These are phyloP conservation scores for Nicotiana knightiana DNA, from an alignment of 257 asterid species.

Conservation along the genomic window DNA sequence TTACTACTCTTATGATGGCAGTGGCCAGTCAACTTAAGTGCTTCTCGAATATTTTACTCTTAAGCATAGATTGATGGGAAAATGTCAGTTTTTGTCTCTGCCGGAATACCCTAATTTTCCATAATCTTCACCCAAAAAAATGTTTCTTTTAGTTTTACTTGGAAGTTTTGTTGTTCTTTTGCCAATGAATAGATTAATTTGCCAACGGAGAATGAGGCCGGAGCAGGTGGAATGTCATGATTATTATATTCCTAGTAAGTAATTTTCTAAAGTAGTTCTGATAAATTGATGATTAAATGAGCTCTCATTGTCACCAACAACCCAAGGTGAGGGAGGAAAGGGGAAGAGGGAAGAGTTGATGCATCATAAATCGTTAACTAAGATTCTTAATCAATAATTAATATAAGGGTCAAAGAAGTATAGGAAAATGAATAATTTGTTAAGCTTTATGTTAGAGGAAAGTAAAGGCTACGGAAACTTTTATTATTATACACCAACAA, in stretches of 20 bases:
- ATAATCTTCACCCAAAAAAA: not conserved
- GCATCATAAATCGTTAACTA: conserved; percentile 33
- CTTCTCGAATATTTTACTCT: not conserved
- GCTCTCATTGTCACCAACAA: not conserved
- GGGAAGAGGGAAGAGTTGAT: not conserved
- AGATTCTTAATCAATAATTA: conserved; percentile 30
- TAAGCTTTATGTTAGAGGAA: conserved; percentile 55
- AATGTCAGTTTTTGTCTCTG: not conserved
- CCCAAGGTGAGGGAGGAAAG: not conserved
- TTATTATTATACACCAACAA: conserved; percentile 1
- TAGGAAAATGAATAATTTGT: conserved; percentile 15
- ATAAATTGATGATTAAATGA: not conserved
- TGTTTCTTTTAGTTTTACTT: not conserved
- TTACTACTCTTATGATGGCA: too few relatives aligned
- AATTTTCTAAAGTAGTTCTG: not conserved
- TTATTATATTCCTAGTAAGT: conserved; percentile 1
- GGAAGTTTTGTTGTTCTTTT: not conserved
- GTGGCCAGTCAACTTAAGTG: not conserved
- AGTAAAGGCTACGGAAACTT: conserved; percentile 46
- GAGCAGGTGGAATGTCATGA: not conserved
- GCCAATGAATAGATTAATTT: not conserved
- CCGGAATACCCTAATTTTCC: not conserved
- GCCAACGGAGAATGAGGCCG: not conserved
- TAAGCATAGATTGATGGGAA: too few relatives aligned
- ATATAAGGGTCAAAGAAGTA: conserved; percentile 2